Base-by-base conservation (phyloP, 495 filamentous ascomycete species). In the Tuber aestivum region DNA sequence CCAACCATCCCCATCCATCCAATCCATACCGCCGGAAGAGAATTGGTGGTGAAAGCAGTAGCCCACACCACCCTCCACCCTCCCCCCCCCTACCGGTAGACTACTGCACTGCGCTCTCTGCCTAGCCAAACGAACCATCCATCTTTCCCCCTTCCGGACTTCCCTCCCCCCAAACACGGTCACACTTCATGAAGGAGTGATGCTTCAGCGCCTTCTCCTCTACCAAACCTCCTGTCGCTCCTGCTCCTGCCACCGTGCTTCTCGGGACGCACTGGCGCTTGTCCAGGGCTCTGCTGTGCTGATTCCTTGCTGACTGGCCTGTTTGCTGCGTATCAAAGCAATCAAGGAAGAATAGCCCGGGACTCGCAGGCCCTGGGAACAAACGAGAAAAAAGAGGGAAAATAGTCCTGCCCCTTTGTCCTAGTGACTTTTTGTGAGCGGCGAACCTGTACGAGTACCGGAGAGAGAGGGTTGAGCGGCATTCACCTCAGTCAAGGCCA, bases 221-320 rank as follows among this genome's bases (percentile, higher is more conserved):
- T 65, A 27, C n/a, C 27, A 77, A 77, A 73, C 71, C 56, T 56
- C 50, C 45, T 65, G 50, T n/a, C 50, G 27, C 23, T 12, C 50
- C 20, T n/a, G n/a, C 50, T 61, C 50, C 50, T 61, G 56, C 56
- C 76, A 50, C 76, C 76, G 70, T 75, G 76, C 74, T 74, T 78
- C 72, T 78, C 42, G 69, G 77, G 76, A 78, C 72, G 70, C 75
- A 68, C 73, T 68, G 69, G 72, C 76, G 56, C 74, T 75, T 44
- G 48, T 71, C 56, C 41, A 71, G 77, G 69, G 61, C 72, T 78
- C 61, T 70, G 71, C 76, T 75, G 56, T 18, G 56, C 56, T 79
- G 77, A 77, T 79, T 65, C 56, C 56, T 65, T 65, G n/a, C 56
- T 65, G 12, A 18, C 56, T 32, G n/a, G n/a, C 27, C 56, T 73